Conservation (phyloP, 495 filamentous ascomycete genomes). For the Penicillium tannophilum region DNA sequence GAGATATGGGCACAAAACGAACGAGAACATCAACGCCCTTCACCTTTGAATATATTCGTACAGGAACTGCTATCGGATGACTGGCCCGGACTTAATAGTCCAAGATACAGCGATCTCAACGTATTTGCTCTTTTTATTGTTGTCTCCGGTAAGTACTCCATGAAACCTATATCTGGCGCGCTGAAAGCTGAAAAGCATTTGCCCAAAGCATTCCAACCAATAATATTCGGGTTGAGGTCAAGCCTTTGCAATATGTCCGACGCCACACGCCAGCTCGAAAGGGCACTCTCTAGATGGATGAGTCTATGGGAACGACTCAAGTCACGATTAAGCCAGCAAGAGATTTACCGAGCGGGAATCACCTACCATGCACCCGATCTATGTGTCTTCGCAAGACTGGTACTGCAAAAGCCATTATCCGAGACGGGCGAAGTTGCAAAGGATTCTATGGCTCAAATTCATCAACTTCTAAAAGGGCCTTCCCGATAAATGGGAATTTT, state of each 20-base stretch:
- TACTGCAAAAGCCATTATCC: slow-evolving; percentile 13
- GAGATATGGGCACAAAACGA: slow-evolving; percentile 13
- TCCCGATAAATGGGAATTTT: neutral
- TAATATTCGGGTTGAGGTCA: slow-evolving; percentile 13
- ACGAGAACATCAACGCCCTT: slow-evolving; percentile 10
- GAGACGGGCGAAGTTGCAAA: slow-evolving; percentile 16
- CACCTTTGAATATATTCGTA: slow-evolving; percentile 10
- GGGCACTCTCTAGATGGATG: slow-evolving; percentile 17
- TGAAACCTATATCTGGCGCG: neutral
- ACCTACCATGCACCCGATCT: slow-evolving; percentile 22
- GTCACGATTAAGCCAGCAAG: slow-evolving; percentile 3
- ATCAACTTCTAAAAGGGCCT: slow-evolving; percentile 14
- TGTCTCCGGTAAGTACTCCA: slow-evolving; percentile 12
- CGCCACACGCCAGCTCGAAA: slow-evolving; percentile 10
- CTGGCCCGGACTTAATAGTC: slow-evolving; percentile 8
- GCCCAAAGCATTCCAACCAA: slow-evolving; percentile 15
- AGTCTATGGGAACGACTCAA: slow-evolving; percentile 15
- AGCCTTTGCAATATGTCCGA: slow-evolving; percentile 4
- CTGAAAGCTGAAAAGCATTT: neutral
- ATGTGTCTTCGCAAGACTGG: slow-evolving; percentile 12
- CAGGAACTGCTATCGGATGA: slow-evolving; percentile 14
- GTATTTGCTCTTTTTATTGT: slow-evolving; percentile 18
- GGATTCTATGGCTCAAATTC: slow-evolving; percentile 19
- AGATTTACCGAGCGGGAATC: slow-evolving; percentile 22
- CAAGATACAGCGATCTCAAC: slow-evolving; percentile 10